Percentiles rank a stretch among this genome's conserved stretches.
These are phyloP conservation scores for Lentinula guzmanii DNA, from an alignment of 768 basidiomycete species.

Conservation along the genomic window DNA sequence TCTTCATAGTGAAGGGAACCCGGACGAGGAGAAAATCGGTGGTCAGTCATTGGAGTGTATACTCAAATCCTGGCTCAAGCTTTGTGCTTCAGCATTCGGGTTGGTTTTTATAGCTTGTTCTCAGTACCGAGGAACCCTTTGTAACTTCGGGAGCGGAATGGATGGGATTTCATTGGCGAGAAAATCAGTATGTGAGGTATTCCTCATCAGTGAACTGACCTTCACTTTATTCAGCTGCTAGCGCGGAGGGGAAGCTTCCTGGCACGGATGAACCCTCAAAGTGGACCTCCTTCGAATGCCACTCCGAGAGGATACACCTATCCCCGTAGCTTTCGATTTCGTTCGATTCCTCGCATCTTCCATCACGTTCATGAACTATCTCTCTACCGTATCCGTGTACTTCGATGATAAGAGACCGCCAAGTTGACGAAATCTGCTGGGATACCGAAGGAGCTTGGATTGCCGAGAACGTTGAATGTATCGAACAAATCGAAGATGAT, in stretches of 20 bases:
- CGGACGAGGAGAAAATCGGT: slow-evolving; percentile 90
- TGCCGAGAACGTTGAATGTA: slow-evolving; percentile 52
- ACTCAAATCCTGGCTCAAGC: neutral
- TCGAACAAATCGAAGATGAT: slow-evolving; percentile 59
- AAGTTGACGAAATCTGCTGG: slow-evolving; percentile 60
- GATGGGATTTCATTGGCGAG: slow-evolving; percentile 13
- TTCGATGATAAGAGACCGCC: slow-evolving; percentile 69
- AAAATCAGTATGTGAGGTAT: neutral
- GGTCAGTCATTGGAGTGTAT: neutral
- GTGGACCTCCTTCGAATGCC: slow-evolving; percentile 94
- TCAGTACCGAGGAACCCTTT: slow-evolving; percentile 78
- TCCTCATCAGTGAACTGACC: slow-evolving; percentile 89
- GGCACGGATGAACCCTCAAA: slow-evolving; percentile 27
- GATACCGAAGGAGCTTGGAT: slow-evolving; percentile 37
- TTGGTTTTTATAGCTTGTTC: slow-evolving; percentile 80
- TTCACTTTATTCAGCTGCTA: slow-evolving; percentile 87
- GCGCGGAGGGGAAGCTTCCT: slow-evolving; percentile 75
- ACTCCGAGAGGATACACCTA: slow-evolving; percentile 72
- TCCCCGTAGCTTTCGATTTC: slow-evolving; percentile 83
- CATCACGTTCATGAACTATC: slow-evolving; percentile 86
- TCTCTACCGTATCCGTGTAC: slow-evolving; percentile 73
- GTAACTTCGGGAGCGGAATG: slow-evolving; percentile 69
- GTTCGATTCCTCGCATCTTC: slow-evolving; percentile 86
- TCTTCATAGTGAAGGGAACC: slow-evolving; percentile 73
- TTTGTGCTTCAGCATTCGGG: slow-evolving; percentile 54